These are phyloP conservation scores for Apiotrichum sp. DNA, from an alignment of 1,284 basidiomycete genomes.

Conservation along the genomic window DNA sequence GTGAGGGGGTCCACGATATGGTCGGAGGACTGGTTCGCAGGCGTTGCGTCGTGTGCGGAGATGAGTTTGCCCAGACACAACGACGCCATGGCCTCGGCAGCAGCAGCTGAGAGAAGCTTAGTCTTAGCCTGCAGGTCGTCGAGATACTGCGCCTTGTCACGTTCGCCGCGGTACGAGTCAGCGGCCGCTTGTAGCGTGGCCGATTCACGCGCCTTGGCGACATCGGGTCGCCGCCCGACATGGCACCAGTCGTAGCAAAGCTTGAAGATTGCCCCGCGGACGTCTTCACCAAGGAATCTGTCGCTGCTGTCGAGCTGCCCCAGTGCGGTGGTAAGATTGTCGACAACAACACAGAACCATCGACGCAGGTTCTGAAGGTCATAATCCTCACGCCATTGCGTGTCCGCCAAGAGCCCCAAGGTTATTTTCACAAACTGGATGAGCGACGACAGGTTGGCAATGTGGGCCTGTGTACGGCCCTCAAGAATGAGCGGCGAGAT, in stretches of 20 bases:
- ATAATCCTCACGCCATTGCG: conserved; percentile 68
- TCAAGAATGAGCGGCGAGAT: conserved; percentile 72
- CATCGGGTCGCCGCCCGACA: conserved; percentile 68
- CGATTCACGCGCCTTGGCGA: conserved; percentile 65
- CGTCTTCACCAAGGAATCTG: conserved; percentile 66
- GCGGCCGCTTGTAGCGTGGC: conserved; percentile 68
- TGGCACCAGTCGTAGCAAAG: conserved; percentile 93
- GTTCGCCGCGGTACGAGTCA: conserved; percentile 48
- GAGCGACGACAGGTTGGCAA: conserved; percentile 64
- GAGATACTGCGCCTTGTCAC: conserved; percentile 56
- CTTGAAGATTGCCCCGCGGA: conserved; percentile 73
- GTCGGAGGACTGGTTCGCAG: conserved; percentile 33
- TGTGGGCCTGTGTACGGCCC: conserved; percentile 62
- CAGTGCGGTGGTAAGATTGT: conserved; percentile 74
- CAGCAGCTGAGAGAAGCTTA: conserved; percentile 64
- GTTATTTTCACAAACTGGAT: conserved; percentile 81
- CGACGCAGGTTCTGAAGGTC: conserved; percentile 75
- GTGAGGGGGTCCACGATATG: conserved; percentile 45
- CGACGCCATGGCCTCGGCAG: conserved; percentile 74
- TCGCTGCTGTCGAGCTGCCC: conserved; percentile 66
- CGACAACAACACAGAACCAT: conserved; percentile 83
- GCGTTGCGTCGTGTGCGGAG: conserved; percentile 30
- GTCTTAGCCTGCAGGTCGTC: conserved; percentile 64
- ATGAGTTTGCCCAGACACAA: conserved; percentile 59
- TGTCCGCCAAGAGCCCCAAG: conserved; percentile 65